Evolutionary conservation across 257 asterid genomes (phyloP).

Genomic region (Coffea canephora): DNA sequence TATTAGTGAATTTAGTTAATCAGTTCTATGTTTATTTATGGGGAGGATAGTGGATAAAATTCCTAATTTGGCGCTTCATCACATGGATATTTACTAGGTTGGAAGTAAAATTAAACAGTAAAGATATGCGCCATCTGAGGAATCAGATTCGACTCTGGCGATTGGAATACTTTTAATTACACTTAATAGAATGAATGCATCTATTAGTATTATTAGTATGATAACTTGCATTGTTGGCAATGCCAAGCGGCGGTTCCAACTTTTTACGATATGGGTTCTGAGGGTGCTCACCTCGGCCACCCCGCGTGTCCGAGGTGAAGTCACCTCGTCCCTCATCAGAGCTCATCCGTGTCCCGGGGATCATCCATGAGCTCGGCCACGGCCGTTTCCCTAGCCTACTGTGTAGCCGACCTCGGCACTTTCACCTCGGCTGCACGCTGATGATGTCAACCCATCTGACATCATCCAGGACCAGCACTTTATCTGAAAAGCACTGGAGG

Average conservation of each 20-base stretch:
- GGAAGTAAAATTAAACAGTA: constrained; percentile 4
- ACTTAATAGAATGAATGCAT: constrained; percentile 1
- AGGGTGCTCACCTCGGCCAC: no score
- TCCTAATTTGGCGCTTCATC: constrained; percentile 31
- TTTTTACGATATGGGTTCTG: constrained; percentile 15
- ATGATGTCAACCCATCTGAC: no score
- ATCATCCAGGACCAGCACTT: no score
- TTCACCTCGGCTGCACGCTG: no score
- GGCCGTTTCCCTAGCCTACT: no score
- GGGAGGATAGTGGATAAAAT: constrained; percentile 18
- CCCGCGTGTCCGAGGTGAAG: no score
- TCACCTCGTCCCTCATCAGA: no score
- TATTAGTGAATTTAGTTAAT: constrained; percentile 8
- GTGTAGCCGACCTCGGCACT: no score
- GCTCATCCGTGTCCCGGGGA: no score
- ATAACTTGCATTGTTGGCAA: constrained; percentile 40
- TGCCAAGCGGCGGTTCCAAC: constrained; percentile 12
- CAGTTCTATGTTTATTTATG: not conserved
- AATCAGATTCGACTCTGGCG: constrained; percentile 19
- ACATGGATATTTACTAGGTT: constrained; percentile 36
- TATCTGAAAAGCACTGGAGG: no score
- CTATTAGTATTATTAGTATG: not conserved
- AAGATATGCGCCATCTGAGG: not conserved
- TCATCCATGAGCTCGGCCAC: no score
- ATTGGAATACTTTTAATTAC: not conserved